A percentile compares a stretch with the other conserved stretches of the same genome.
phyloP scores from a whole-genome alignment of 805 yeast genomes.

The Lipomyces sp. region DNA sequence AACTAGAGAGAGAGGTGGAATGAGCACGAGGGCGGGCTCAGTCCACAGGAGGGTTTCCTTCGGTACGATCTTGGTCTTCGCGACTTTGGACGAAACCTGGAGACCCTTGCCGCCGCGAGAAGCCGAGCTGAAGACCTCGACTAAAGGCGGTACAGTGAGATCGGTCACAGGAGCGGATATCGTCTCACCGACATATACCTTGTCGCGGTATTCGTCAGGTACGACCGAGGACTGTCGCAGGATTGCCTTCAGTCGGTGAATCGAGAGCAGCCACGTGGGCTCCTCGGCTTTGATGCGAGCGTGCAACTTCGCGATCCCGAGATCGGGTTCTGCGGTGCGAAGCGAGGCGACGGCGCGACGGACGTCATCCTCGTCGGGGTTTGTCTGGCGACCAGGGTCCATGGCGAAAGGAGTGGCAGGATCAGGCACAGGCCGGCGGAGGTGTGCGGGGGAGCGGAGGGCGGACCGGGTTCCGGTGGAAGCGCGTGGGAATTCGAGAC shows the following conservation, averaged over 20 bases:
- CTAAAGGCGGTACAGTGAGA: slow-evolving; percentile 39
- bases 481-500: too few species aligned
- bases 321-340: slow-evolving; percentile 15
- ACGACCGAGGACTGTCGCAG: slow-evolving; percentile 36
- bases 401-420: too few species aligned
- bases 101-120: slow-evolving; percentile 65
- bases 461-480: too few species aligned
- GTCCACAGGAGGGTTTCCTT: slow-evolving; percentile 58
- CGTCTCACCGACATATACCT: slow-evolving; percentile 50
- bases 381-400: neutral
- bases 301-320: slow-evolving; percentile 55
- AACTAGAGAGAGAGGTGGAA: slow-evolving; percentile 67
- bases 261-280: slow-evolving; percentile 62
- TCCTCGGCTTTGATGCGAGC: slow-evolving; percentile 49
- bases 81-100: slow-evolving; percentile 36
- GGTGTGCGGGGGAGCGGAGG: too few species aligned
- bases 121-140: slow-evolving; percentile 50
- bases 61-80: slow-evolving; percentile 44
- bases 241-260: slow-evolving; percentile 52
- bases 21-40: slow-evolving; percentile 57
- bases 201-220: neutral
- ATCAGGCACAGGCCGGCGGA: too few species aligned
- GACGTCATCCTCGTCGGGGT: slow-evolving; percentile 8
- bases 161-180: slow-evolving; percentile 50
- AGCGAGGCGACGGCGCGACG: slow-evolving; percentile 3